Evolutionary conservation across 2,329 filamentous ascomycete species (phyloP).

Genomic region (Acrocalymma vagum): DNA sequence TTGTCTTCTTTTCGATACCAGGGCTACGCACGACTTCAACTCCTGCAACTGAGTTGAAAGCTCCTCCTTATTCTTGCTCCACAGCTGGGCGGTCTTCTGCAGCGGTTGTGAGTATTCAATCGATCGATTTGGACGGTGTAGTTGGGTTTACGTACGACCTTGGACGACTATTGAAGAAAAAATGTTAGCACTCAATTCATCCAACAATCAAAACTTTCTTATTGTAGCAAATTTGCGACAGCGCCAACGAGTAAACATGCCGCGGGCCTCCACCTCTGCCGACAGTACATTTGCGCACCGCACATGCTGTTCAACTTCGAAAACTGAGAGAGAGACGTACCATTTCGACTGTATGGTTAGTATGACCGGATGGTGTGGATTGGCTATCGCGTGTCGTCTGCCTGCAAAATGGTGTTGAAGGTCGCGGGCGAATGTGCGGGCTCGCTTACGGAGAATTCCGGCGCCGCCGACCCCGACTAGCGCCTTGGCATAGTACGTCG

Average conservation of each 20-base stretch:
- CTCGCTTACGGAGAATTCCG: conserved; percentile 27
- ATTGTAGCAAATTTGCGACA: conserved; percentile 28
- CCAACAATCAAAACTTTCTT: conserved; percentile 10
- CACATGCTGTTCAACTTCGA: conserved; percentile 11
- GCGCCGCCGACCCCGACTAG: conserved; percentile 17
- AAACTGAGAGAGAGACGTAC: conserved; percentile 38
- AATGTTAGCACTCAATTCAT: conserved; percentile 37
- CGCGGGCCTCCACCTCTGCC: conserved; percentile 17
- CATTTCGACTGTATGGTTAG: conserved; percentile 49
- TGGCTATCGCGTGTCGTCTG: conserved; percentile 49
- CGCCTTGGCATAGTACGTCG: conserved; percentile 33
- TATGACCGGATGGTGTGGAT: conserved; percentile 44
- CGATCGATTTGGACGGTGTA: conserved; percentile 34
- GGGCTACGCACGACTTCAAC: conserved; percentile 46
- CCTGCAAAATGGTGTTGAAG: conserved; percentile 24
- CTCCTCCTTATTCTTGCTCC: conserved; percentile 99
- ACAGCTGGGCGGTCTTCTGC: conserved; percentile 89
- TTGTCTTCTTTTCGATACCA: conserved; percentile 5
- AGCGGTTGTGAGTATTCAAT: conserved; percentile 42
- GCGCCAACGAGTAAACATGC: conserved; percentile 25
- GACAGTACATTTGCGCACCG: conserved; percentile 17
- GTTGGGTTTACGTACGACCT: conserved; percentile 64
- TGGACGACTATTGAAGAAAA: conserved; percentile 62
- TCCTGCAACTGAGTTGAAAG: conserved; percentile 73
- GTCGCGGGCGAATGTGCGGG: conserved; percentile 31